Conservation (phyloP, 441 rosid genomes). For the Euphorbia celastroides region DNA sequence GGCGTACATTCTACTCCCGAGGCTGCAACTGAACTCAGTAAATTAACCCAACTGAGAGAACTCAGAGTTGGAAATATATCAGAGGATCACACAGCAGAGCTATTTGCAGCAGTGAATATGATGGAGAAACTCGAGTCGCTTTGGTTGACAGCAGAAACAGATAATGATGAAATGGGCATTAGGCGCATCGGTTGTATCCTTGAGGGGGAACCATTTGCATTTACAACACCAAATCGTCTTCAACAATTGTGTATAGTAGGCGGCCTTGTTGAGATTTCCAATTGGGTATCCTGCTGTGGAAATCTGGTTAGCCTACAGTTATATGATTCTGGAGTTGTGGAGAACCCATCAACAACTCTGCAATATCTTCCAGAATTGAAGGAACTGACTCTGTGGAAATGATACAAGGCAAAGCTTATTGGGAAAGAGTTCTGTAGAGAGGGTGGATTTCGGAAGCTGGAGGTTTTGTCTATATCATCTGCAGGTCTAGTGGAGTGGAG, state of each 20-base stretch:
- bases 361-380: neutral
- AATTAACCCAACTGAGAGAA: neutral
- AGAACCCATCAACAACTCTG: neutral
- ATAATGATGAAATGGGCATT: neutral
- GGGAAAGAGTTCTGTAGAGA: neutral
- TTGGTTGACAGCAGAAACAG: neutral
- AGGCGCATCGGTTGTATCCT: neutral
- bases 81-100: constrained; percentile 12
- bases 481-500: neutral
- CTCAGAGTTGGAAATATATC: constrained; percentile 1
- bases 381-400: neutral
- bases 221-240: constrained; percentile 16
- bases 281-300: constrained; percentile 13
- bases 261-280: constrained; percentile 13
- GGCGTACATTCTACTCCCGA: constrained; percentile 13
- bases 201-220: constrained; percentile 6
- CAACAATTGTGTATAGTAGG: neutral
- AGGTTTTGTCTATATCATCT: neutral
- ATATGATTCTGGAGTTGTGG: neutral
- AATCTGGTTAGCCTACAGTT: neutral
- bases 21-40: constrained; percentile 12
- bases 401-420: neutral
- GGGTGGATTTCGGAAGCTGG: neutral
- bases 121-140: neutral
- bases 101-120: constrained; percentile 3